These are phyloP conservation scores for Pezizomycotina sp. DNA, from an alignment of 2,329 filamentous ascomycete species.

Conservation along the genomic window DNA sequence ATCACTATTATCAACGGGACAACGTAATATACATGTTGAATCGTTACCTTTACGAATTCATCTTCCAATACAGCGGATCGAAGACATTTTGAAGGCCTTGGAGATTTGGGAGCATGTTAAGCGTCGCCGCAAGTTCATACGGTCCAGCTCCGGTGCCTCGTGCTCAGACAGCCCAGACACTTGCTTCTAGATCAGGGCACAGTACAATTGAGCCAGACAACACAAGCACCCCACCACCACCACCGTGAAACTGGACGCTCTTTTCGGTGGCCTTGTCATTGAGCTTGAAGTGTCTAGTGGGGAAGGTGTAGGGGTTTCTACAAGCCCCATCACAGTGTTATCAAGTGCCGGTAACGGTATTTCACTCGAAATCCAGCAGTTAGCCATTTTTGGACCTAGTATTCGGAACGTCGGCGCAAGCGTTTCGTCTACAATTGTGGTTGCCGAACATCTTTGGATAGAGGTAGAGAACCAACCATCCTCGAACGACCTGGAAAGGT, in stretches of 20 bases:
- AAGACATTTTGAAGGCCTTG: conserved; percentile 76
- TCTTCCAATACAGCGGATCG: conserved; percentile 62
- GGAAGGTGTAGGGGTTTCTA: conserved; percentile 57
- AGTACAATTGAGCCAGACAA: too few relatives aligned
- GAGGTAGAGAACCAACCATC: conserved; percentile 59
- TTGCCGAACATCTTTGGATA: conserved; percentile 49
- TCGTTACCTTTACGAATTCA: conserved; percentile 62
- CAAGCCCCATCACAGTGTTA: conserved; percentile 46
- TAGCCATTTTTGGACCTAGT: conserved; percentile 54
- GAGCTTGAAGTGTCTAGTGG: conserved; percentile 62
- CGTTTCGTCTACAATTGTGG: conserved; percentile 43
- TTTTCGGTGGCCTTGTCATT: conserved; percentile 58
- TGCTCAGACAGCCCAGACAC: conserved; percentile 37
- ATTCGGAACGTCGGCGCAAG: conserved; percentile 28
- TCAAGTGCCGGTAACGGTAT: conserved; percentile 58
- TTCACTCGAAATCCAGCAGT: conserved; percentile 55
- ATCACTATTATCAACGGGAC: conserved; percentile 35
- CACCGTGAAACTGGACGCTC: too few relatives aligned
- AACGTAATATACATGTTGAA: conserved; percentile 44
- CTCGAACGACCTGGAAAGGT: conserved; percentile 61
- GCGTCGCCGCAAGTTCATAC: conserved; percentile 32
- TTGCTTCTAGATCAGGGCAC: too few relatives aligned
- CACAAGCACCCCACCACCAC: too few relatives aligned
- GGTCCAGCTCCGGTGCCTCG: conserved; percentile 26
- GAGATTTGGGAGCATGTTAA: conserved; percentile 83